Conservation (phyloP, 352 stramenopile species). For the Globisporangium perplexum region DNA sequence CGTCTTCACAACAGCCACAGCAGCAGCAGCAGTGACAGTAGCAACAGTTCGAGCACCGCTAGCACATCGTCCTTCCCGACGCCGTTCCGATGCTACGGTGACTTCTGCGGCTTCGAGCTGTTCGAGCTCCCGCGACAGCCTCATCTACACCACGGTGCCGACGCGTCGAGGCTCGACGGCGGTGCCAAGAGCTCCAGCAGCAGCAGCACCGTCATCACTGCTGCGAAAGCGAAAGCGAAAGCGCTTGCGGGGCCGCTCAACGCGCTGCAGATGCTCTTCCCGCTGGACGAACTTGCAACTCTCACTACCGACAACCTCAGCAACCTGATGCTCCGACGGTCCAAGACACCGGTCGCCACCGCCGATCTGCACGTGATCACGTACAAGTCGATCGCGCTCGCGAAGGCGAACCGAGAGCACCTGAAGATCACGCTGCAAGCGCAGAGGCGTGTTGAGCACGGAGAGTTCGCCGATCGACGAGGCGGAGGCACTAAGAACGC, state of each 20-base stretch:
- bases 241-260: conserved; percentile 16
- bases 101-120: conserved; percentile 62
- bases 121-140: conserved; percentile 21
- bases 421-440: conserved; percentile 15
- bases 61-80: conserved; percentile 35
- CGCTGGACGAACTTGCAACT: conserved; percentile 29
- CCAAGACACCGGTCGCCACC: conserved; percentile 1
- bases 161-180: background rate
- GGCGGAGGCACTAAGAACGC: background rate
- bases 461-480: background rate
- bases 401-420: conserved; percentile 51
- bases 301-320: conserved; percentile 33
- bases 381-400: conserved; percentile 77
- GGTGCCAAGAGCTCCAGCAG: background rate
- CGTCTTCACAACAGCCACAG: no score
- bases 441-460: conserved; percentile 1
- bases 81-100: conserved; percentile 72
- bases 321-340: conserved; percentile 19
- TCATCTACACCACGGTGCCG: background rate
- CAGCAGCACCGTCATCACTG: background rate
- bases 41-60: background rate
- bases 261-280: conserved; percentile 49
- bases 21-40: background rate
- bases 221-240: conserved; percentile 3
- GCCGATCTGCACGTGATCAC: conserved; percentile 49